Base-by-base conservation (phyloP, 139 green algal genomes). In the Medakamo hakoo region DNA sequence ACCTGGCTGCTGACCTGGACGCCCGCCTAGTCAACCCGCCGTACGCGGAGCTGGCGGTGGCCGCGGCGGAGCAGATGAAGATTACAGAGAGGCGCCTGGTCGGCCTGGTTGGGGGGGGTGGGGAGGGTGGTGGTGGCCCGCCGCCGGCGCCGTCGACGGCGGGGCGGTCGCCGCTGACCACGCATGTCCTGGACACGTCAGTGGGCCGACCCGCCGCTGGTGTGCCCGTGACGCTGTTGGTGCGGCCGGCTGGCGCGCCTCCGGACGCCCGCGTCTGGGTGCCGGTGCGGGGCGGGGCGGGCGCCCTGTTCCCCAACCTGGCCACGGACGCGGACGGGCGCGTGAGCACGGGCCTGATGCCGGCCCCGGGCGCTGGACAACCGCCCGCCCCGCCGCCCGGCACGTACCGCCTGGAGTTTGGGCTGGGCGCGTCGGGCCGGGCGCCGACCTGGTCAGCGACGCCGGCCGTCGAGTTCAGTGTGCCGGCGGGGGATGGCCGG, bases 61-160 rank as follows among this genome's bases (percentile, higher is more conserved):
- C 90, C 0, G 89, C 89, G 0, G 40, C 55, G 20, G 87, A 97
- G 78, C 91, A 97, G 71, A 86, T 92, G 82, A 90, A 94, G 68
- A 98, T 97, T 59, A 98, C 92, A 4, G 84, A 95, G 82, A 72
- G 93, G 30, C 74, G 91, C 1, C 70, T 97, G n/a, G 28, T 61
- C 1, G 81, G 76, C 58, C 59, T 92, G 23, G 40, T 57, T 86
- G 25, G 60, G 28, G 16, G 49, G 57, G 60, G 60, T 23, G 30
- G 28, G 27, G 60, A 1, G 0, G 61, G 24, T 28, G 57, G 31
- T 27, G 27, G 56, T 4, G 3, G 31, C 26, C 63, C 55, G 49
- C 70, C 14, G 27, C 49, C 27, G 28, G 21, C 40, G 18, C 2
- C 64, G 52, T 3, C 20, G 27, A 55, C 27, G 5, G 28, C 48